Evolutionary conservation across 495 filamentous ascomycete genomes (phyloP).

Genomic region (Aspergillus egyptiacus): DNA sequence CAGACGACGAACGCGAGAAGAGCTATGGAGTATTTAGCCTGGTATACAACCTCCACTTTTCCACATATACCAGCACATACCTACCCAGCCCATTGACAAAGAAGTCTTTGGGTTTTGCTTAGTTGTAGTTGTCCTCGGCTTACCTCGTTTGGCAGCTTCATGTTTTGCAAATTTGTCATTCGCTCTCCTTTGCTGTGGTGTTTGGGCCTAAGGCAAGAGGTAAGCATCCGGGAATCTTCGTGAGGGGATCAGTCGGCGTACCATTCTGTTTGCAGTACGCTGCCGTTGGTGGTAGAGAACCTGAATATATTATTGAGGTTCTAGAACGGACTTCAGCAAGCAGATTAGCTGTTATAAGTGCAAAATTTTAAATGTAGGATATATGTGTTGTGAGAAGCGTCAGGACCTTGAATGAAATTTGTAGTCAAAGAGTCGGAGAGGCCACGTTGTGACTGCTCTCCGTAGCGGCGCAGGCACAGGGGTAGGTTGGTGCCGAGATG

Average conservation of each 20-base stretch:
- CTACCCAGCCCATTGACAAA: conserved; percentile 73
- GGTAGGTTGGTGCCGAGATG: too few species aligned
- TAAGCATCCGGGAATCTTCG: background rate
- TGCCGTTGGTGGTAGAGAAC: background rate
- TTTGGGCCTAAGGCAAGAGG: conserved; percentile 67
- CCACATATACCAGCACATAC: conserved; percentile 49
- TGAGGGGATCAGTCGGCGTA: background rate
- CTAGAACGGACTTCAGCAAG: background rate
- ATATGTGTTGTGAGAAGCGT: background rate
- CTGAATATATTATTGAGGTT: background rate
- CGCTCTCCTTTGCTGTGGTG: conserved; percentile 81
- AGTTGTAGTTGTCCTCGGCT: conserved; percentile 54
- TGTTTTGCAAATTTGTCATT: conserved; percentile 79
- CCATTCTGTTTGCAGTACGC: background rate
- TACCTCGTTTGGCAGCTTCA: conserved; percentile 77
- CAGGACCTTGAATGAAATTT: background rate
- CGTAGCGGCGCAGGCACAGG: background rate
- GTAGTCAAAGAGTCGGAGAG: background rate
- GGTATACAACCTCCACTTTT: background rate
- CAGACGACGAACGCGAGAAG: conserved; percentile 77
- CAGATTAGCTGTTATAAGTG: background rate
- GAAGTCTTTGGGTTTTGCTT: conserved; percentile 73
- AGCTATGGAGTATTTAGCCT: conserved; percentile 39
- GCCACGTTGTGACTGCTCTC: conserved; percentile 4
- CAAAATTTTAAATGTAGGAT: background rate